Conservation (phyloP, 1,139 yeast species). For the Saccharomyces hybrid region DNA sequence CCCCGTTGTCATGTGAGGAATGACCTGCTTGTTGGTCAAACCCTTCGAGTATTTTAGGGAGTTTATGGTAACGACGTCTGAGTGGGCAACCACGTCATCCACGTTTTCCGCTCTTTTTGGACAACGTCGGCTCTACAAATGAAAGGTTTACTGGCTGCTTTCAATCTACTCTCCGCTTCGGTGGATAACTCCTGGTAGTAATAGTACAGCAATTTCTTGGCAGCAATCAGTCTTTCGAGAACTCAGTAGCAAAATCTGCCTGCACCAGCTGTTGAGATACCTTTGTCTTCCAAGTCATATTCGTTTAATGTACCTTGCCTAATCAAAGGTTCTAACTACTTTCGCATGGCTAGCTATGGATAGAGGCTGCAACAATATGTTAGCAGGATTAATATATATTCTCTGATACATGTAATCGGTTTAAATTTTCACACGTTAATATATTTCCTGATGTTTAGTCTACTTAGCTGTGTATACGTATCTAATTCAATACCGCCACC, state of each 20-base stretch:
- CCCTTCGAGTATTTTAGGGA: background rate
- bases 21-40: background rate
- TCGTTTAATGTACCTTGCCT: background rate
- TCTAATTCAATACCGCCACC: conserved; percentile 13
- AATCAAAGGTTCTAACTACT: background rate
- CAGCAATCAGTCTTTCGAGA: background rate
- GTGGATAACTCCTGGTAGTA: background rate
- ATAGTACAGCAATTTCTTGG: background rate
- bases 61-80: background rate
- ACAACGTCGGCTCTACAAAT: background rate
- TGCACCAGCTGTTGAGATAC: background rate
- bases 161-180: background rate
- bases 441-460: background rate
- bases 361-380: background rate
- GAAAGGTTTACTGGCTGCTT: background rate
- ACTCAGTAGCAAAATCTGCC: background rate
- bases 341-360: background rate
- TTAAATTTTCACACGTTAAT: background rate
- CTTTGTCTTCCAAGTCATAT: background rate
- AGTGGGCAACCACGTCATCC: background rate
- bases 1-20: no score
- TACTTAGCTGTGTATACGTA: background rate
- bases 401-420: background rate
- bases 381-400: background rate
- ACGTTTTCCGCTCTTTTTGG: background rate